These are phyloP conservation scores for Neophaeococcomyces aloes DNA, from an alignment of 2,329 filamentous ascomycete species.

Conservation along the genomic window DNA sequence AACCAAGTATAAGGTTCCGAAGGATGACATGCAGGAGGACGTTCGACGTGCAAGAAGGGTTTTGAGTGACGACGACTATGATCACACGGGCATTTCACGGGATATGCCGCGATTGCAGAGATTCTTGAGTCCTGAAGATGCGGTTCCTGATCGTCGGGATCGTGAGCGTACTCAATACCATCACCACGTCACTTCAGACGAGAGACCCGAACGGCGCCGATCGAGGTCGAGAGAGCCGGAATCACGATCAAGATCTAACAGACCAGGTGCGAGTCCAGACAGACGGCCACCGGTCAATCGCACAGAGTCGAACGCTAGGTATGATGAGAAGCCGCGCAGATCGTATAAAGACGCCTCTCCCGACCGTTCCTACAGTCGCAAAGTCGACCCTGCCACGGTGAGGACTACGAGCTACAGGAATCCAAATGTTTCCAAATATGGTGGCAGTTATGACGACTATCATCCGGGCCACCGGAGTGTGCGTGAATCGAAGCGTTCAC, in stretches of 20 bases:
- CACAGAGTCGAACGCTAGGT: constrained; percentile 1
- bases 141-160: not conserved
- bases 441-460: not conserved
- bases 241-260: not conserved
- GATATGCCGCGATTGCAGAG: not conserved
- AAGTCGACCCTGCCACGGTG: constrained; percentile 1
- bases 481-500: too few species aligned
- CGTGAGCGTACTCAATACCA: not conserved
- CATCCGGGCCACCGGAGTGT: too few species aligned
- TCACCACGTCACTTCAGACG: not conserved
- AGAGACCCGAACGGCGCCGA: constrained; percentile 1
- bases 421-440: not conserved
- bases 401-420: not conserved
- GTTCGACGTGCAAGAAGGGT: constrained; percentile 1
- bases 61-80: not conserved
- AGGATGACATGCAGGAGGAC: constrained; percentile 21
- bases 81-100: not conserved
- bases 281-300: constrained; percentile 3
- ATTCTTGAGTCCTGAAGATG: constrained; percentile 3
- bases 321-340: not conserved
- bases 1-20: constrained; percentile 14
- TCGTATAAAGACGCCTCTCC: not conserved
- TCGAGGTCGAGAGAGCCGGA: constrained; percentile 5
- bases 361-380: not conserved
- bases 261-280: not conserved